Evolutionary conservation across 257 asterid species (phyloP).

Genomic region (Solanum chiquidenum): DNA sequence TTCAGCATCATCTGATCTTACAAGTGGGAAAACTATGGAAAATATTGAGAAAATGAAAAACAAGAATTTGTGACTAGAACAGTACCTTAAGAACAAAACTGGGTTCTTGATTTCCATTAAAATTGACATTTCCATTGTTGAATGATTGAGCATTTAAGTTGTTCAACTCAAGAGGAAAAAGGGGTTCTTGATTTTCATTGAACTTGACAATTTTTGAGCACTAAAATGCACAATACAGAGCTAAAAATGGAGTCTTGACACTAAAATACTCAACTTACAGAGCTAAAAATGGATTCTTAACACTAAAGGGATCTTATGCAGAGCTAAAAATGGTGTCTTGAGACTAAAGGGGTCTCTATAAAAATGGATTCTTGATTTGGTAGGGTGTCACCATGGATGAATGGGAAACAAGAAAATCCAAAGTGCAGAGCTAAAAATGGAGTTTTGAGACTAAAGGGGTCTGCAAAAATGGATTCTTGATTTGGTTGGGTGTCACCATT

Average conservation of each 20-base stretch:
- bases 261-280: not conserved
- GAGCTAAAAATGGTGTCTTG: not conserved
- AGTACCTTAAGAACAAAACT: not conserved
- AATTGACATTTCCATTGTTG: not conserved
- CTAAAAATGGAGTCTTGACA: not conserved
- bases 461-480: not conserved
- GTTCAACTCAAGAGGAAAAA: not conserved
- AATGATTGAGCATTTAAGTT: not conserved
- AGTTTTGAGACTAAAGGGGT: not conserved
- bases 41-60: constrained; percentile 12
- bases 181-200: not conserved
- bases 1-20: constrained; percentile 53
- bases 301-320: not conserved
- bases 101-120: not conserved
- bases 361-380: not conserved
- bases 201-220: not conserved
- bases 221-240: not conserved
- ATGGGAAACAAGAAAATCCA: not conserved
- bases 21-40: constrained; percentile 15
- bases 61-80: not conserved
- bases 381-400: not conserved
- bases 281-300: not conserved
- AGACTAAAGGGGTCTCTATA: not conserved
- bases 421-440: not conserved
- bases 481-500: not conserved